Evolutionary conservation across 2,329 filamentous ascomycete genomes (phyloP).

Genomic region (Hypoxylon sp.): DNA sequence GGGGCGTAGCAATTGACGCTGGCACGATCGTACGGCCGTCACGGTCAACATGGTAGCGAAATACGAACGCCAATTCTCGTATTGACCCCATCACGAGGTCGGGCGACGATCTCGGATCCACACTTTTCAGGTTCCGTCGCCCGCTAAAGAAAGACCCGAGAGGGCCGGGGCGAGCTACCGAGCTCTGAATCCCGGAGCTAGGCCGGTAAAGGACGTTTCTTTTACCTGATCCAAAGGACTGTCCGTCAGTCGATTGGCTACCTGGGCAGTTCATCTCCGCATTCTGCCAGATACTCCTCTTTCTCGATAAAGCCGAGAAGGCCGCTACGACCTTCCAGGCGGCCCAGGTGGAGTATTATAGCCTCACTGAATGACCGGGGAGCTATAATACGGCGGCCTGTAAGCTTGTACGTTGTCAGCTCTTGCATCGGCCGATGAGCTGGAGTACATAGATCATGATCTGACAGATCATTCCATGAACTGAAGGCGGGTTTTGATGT

Average conservation of each 20-base stretch:
- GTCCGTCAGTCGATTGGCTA: background rate
- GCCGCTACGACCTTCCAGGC: background rate
- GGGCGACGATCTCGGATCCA: conserved; percentile 5
- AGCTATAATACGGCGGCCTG: too few species aligned
- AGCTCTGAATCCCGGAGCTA: background rate
- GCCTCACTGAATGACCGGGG: too few species aligned
- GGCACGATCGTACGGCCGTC: conserved; percentile 8
- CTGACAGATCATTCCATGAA: too few species aligned
- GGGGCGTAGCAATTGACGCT: background rate
- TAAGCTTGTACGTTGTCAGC: too few species aligned
- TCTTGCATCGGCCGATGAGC: too few species aligned
- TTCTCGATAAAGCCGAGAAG: background rate
- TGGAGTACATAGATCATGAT: too few species aligned
- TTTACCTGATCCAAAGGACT: background rate
- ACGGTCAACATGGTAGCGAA: conserved; percentile 13
- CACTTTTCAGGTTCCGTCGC: conserved; percentile 16
- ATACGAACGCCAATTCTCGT: conserved; percentile 33
- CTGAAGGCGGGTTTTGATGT: too few species aligned
- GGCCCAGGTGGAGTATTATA: too few species aligned
- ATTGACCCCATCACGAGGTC: conserved; percentile 28
- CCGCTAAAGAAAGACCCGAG: conserved; percentile 22
- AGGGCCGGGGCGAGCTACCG: conserved; percentile 12
- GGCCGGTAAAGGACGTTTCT: background rate
- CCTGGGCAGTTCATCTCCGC: background rate
- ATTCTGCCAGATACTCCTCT: background rate